These are phyloP conservation scores for Coniophora puteana DNA, from an alignment of 1,284 basidiomycete genomes.

Conservation along the genomic window DNA sequence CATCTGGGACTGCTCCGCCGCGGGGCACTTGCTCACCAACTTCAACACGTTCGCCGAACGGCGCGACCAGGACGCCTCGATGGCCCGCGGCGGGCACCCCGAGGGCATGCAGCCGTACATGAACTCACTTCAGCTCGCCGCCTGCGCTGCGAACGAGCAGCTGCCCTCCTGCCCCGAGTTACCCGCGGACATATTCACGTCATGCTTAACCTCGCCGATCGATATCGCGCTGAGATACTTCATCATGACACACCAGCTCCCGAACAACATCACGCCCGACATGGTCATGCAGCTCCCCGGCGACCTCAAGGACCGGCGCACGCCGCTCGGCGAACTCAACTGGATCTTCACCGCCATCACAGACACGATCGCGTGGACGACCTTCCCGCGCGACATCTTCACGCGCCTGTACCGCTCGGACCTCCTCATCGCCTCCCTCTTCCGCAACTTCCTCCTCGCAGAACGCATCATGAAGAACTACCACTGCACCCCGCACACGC, in stretches of 20 bases:
- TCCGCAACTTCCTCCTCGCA: conserved; percentile 95
- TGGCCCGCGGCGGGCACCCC: conserved; percentile 55
- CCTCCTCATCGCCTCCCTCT: conserved; percentile 92
- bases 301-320: conserved; percentile 93
- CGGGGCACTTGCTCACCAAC: conserved; percentile 90
- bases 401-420: conserved; percentile 95
- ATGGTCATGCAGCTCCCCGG: conserved; percentile 97
- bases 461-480: conserved; percentile 99
- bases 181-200: conserved; percentile 96
- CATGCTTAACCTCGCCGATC: conserved; percentile 96
- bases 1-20: conserved; percentile 98
- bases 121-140: conserved; percentile 94
- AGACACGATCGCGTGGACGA: conserved; percentile 99
- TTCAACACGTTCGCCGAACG: conserved; percentile 87
- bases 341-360: conserved; percentile 99
- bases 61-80: conserved; percentile 75
- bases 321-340: conserved; percentile 95
- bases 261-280: conserved; percentile 76
- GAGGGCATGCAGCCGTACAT: conserved; percentile 73
- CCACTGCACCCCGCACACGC: conserved; percentile 94
- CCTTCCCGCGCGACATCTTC: conserved; percentile 91
- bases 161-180: conserved; percentile 95
- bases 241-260: conserved; percentile 86
- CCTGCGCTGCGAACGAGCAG: conserved; percentile 89
- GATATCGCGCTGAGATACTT: conserved; percentile 96